Percentiles rank a stretch among this genome's conserved stretches.
These are phyloP conservation scores for Fusarium pseudocircinatum DNA, from an alignment of 2,329 filamentous ascomycete genomes.

Conservation along the genomic window DNA sequence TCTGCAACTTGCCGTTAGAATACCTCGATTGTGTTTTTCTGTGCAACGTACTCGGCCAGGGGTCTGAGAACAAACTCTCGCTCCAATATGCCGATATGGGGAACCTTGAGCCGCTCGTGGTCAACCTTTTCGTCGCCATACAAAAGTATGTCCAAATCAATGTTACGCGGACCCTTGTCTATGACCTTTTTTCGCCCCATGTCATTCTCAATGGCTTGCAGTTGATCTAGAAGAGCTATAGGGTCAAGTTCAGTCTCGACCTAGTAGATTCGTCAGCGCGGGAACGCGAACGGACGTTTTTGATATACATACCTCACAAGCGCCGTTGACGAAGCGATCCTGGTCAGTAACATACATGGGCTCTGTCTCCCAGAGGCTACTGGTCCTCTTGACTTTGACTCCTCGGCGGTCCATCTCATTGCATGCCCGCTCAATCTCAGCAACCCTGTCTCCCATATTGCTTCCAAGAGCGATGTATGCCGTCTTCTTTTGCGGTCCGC, in stretches of 20 bases:
- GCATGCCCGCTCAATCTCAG: constrained; percentile 86
- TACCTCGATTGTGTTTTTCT: not conserved
- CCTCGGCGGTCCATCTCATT: constrained; percentile 76
- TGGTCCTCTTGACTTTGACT: constrained; percentile 81
- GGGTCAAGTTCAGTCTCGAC: constrained; percentile 83
- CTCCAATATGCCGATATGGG: constrained; percentile 86
- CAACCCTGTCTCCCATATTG: constrained; percentile 87
- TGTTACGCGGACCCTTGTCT: constrained; percentile 93
- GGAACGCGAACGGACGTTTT: not conserved
- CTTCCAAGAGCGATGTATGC: constrained; percentile 92
- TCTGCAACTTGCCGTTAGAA: constrained; percentile 46
- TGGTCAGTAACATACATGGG: constrained; percentile 98
- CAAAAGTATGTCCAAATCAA: constrained; percentile 91
- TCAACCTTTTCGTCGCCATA: constrained; percentile 75
- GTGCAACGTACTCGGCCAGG: constrained; percentile 72
- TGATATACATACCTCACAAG: constrained; percentile 77
- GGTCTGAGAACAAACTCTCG: constrained; percentile 93
- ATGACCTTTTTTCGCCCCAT: constrained; percentile 85
- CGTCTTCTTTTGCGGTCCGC: constrained; percentile 50
- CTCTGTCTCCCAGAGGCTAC: constrained; percentile 91
- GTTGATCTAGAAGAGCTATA: constrained; percentile 76
- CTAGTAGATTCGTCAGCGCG: constrained; percentile 55
- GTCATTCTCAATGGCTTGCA: constrained; percentile 84
- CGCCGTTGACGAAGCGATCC: constrained; percentile 88
- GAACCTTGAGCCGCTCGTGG: constrained; percentile 80